A percentile compares a stretch with the other conserved stretches of the same genome.
Evolutionary conservation across 78 protist species (phyloP).

Genomic region (Polysphondylium violaceum): DNA sequence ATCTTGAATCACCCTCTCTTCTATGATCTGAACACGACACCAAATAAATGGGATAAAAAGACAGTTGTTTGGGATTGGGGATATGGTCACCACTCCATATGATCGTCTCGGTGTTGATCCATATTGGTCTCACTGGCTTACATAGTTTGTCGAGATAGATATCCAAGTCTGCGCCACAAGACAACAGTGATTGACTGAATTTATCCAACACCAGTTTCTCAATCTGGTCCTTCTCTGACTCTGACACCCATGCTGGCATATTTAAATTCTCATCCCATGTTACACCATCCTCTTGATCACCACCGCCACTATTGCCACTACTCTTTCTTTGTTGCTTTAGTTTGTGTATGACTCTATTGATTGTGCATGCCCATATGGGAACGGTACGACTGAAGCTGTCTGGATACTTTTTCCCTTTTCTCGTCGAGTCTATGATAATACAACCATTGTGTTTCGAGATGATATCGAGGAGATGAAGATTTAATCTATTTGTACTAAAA

Average conservation of each 20-base stretch:
- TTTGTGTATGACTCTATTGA: conserved; percentile 32
- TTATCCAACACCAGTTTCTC: conserved; percentile 27
- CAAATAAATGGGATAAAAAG: conserved; percentile 38
- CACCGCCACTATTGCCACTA: neutral
- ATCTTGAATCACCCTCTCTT: conserved; percentile 28
- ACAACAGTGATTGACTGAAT: conserved; percentile 7
- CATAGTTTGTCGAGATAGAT: too few species aligned
- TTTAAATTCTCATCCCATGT: conserved; percentile 17
- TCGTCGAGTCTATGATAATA: conserved; percentile 74
- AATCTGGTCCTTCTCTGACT: conserved; percentile 43
- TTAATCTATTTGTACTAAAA: conserved; percentile 46
- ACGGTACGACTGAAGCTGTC: conserved; percentile 73
- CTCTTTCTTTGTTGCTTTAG: neutral
- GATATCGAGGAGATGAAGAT: conserved; percentile 39
- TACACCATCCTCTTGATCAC: neutral
- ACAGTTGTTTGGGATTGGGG: neutral
- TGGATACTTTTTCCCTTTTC: conserved; percentile 83
- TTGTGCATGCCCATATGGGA: conserved; percentile 73
- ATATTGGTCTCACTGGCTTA: conserved; percentile 73
- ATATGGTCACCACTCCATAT: neutral
- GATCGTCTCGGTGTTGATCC: conserved; percentile 25
- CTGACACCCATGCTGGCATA: conserved; percentile 50
- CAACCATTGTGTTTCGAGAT: neutral
- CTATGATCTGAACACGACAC: conserved; percentile 48
- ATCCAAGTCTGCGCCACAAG: conserved; percentile 12